phyloP scores from a whole-genome alignment of 2,329 filamentous ascomycete species.

The Beauveria medogensis region DNA sequence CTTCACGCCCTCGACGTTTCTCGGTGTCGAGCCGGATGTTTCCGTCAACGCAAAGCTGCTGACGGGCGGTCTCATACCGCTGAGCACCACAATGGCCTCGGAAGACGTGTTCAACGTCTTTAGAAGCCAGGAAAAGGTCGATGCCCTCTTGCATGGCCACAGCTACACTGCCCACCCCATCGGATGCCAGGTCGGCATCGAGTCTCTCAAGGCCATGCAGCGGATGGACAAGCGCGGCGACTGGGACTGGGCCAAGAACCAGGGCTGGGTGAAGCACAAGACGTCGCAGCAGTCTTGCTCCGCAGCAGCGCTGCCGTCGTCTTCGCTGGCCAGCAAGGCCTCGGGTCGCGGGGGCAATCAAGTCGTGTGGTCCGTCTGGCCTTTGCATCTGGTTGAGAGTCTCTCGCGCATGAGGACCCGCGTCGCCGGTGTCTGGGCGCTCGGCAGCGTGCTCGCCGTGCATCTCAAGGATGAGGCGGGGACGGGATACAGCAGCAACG shows the following conservation, averaged over 20 bases:
- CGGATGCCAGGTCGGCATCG: conserved; percentile 70
- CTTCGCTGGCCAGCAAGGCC: background rate
- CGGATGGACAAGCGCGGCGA: conserved; percentile 45
- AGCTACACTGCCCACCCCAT: conserved; percentile 81
- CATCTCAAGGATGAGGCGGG: conserved; percentile 35
- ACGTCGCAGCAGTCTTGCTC: no score
- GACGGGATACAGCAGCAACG: conserved; percentile 39
- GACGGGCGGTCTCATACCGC: conserved; percentile 69
- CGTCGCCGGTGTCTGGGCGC: conserved; percentile 60
- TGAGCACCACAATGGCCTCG: conserved; percentile 69
- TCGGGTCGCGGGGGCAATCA: background rate
- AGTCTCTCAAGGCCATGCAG: conserved; percentile 52
- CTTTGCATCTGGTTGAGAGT: conserved; percentile 45
- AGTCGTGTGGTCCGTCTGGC: conserved; percentile 63
- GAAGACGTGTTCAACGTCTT: conserved; percentile 67
- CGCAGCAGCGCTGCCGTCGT: no score
- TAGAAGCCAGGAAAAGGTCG: conserved; percentile 62
- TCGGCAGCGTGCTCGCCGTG: conserved; percentile 69
- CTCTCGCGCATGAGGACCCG: conserved; percentile 45
- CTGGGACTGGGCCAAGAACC: conserved; percentile 48
- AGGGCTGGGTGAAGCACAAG: conserved; percentile 29
- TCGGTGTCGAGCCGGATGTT: conserved; percentile 62
- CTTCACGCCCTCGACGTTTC: conserved; percentile 61
- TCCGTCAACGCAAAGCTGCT: conserved; percentile 77
- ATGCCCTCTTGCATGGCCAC: conserved; percentile 75